phyloP scores from a whole-genome alignment of 2,329 filamentous ascomycete species.

The Sclerotinia spermophila region DNA sequence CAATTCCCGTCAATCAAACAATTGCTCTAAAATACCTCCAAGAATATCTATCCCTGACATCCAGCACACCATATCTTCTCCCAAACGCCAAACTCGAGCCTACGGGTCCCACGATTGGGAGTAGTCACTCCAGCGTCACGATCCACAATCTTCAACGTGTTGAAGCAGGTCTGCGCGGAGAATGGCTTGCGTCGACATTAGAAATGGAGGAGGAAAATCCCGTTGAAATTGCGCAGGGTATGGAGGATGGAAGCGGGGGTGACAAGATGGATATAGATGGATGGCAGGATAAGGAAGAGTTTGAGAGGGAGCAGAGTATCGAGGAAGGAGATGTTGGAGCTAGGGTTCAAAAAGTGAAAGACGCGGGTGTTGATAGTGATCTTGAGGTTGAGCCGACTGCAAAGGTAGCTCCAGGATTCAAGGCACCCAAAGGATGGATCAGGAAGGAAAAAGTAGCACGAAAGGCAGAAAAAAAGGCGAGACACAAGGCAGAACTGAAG shows the following conservation, averaged over 20 bases:
- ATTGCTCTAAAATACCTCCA: conserved; percentile 35
- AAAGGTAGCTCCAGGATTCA: conserved; percentile 18
- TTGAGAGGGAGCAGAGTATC: conserved; percentile 36
- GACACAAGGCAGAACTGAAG: conserved; percentile 55
- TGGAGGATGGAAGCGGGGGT: conserved; percentile 28
- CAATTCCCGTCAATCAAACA: conserved; percentile 31
- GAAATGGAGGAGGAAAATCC: conserved; percentile 37
- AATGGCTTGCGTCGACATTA: conserved; percentile 44
- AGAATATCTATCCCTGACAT: conserved; percentile 32
- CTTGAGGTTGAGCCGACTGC: conserved; percentile 31
- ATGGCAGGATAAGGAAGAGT: conserved; percentile 39
- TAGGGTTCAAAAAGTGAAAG: conserved; percentile 20
- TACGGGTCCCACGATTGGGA: conserved; percentile 34
- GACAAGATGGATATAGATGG: conserved; percentile 34
- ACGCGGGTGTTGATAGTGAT: conserved; percentile 40
- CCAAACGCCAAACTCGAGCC: conserved; percentile 37
- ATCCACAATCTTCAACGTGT: conserved; percentile 52
- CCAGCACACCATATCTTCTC: conserved; percentile 32
- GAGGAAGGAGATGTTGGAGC: conserved; percentile 30
- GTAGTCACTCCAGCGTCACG: conserved; percentile 40
- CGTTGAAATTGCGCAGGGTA: conserved; percentile 30
- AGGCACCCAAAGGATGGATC: conserved; percentile 38
- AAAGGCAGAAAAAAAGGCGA: conserved; percentile 40
- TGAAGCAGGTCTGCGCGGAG: conserved; percentile 49
- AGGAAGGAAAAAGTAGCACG: conserved; percentile 38